Percentiles rank a stretch among this genome's conserved stretches.
phyloP scores from a whole-genome alignment of 1,284 basidiomycete species.

The Erythrobasidium hasegawianum region DNA sequence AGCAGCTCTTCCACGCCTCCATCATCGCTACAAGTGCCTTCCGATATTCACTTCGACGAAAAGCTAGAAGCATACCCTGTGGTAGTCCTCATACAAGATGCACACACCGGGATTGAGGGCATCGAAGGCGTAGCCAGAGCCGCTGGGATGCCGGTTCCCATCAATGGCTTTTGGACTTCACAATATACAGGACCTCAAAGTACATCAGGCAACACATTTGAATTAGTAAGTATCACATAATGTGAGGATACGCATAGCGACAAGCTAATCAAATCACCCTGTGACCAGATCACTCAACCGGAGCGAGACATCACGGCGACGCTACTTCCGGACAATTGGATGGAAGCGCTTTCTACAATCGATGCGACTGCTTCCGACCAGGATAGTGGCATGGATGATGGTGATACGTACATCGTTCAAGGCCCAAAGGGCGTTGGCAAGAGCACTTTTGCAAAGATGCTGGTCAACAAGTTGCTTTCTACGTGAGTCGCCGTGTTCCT shows the following conservation, averaged over 20 bases:
- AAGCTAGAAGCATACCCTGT: slow-evolving; percentile 40
- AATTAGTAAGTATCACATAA: slow-evolving; percentile 40
- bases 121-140: slow-evolving; percentile 47
- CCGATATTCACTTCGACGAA: not conserved
- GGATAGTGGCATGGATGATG: slow-evolving; percentile 35
- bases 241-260: slow-evolving; percentile 42
- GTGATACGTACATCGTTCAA: slow-evolving; percentile 60
- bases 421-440: slow-evolving; percentile 86
- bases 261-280: slow-evolving; percentile 49
- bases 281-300: slow-evolving; percentile 29
- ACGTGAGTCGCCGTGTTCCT: slow-evolving; percentile 45
- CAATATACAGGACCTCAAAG: slow-evolving; percentile 48
- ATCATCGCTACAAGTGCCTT: no score
- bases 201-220: slow-evolving; percentile 53
- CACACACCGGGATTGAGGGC: slow-evolving; percentile 60
- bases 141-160: slow-evolving; percentile 60
- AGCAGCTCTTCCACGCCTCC: no score
- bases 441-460: slow-evolving; percentile 72
- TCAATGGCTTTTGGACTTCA: slow-evolving; percentile 59
- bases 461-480: slow-evolving; percentile 67
- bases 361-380: slow-evolving; percentile 39
- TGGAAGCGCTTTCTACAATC: slow-evolving; percentile 42
- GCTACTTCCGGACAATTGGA: slow-evolving; percentile 7
- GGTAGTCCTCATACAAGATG: slow-evolving; percentile 58
- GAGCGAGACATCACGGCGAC: slow-evolving; percentile 33